Evolutionary conservation across 495 filamentous ascomycete genomes (phyloP).

Genomic region (Cenococcum geophilum): DNA sequence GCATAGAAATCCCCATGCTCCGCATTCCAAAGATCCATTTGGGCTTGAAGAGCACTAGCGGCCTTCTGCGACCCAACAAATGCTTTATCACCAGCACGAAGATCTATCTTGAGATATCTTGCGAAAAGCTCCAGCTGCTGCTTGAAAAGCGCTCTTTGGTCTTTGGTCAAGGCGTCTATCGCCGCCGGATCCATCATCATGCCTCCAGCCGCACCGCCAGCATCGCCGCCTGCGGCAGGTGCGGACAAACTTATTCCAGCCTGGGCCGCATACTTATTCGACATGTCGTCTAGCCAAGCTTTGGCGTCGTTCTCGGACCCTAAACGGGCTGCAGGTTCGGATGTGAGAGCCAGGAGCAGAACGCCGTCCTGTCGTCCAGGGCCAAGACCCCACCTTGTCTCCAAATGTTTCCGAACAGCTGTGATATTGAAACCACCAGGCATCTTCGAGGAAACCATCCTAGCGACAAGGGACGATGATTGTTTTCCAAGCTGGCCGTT

Average conservation of each 20-base stretch:
- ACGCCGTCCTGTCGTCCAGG: conserved; percentile 87
- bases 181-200: conserved; percentile 99
- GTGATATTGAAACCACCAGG: conserved; percentile 99
- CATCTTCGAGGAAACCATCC: conserved; percentile 98
- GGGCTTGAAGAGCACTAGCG: conserved; percentile 76
- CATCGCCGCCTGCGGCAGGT: conserved; percentile 67
- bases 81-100: conserved; percentile 91
- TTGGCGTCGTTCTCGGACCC: conserved; percentile 88
- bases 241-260: conserved; percentile 81
- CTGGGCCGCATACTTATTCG: conserved; percentile 81
- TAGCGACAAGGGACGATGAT: conserved; percentile 84
- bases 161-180: conserved; percentile 93
- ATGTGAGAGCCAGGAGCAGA: conserved; percentile 80
- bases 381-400: conserved; percentile 86
- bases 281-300: conserved; percentile 75
- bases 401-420: conserved; percentile 84
- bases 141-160: conserved; percentile 90
- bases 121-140: conserved; percentile 94
- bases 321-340: conserved; percentile 83
- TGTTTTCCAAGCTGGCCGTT: conserved; percentile 97
- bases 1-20: conserved; percentile 98
- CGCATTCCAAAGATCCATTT: conserved; percentile 87
- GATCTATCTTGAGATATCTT: conserved; percentile 92
- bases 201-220: conserved; percentile 61
- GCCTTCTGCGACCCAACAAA: conserved; percentile 77